Evolutionary conservation across 768 basidiomycete genomes (phyloP).

Genomic region (Amanita exitialis): DNA sequence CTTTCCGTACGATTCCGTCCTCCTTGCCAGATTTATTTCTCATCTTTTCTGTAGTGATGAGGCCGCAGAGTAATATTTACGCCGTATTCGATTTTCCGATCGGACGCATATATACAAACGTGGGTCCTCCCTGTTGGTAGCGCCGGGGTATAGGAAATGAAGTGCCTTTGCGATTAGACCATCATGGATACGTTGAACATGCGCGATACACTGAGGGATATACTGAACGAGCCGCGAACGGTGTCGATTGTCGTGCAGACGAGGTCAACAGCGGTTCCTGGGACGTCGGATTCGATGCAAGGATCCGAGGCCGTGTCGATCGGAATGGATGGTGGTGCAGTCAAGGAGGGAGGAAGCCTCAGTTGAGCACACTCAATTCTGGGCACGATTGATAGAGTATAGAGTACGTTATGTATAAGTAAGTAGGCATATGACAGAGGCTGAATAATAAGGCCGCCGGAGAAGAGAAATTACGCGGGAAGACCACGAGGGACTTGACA

Average conservation of each 20-base stretch:
- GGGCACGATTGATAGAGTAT: no score
- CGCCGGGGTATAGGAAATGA: neutral
- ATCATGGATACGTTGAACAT: constrained; percentile 9
- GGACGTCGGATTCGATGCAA: no score
- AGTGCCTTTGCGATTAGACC: neutral
- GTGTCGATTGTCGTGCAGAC: neutral
- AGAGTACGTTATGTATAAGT: no score
- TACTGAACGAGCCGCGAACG: neutral
- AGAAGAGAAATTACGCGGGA: no score
- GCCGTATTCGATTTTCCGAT: constrained; percentile 8
- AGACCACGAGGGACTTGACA: no score
- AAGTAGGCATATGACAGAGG: no score
- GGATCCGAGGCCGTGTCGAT: neutral
- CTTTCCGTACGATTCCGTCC: constrained; percentile 4
- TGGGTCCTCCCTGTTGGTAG: neutral
- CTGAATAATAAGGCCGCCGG: no score
- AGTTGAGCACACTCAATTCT: no score
- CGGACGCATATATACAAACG: constrained; percentile 10
- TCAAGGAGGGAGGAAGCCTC: no score
- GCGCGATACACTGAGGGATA: neutral
- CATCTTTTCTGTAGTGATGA: neutral
- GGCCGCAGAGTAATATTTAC: constrained; percentile 3
- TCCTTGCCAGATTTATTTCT: neutral
- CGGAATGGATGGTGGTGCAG: no score
- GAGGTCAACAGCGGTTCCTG: neutral